Evolutionary conservation across 345 rosid genomes (phyloP), one percentile per base, ranked within the genome.

Genomic region (Balakata baccata): DNA sequence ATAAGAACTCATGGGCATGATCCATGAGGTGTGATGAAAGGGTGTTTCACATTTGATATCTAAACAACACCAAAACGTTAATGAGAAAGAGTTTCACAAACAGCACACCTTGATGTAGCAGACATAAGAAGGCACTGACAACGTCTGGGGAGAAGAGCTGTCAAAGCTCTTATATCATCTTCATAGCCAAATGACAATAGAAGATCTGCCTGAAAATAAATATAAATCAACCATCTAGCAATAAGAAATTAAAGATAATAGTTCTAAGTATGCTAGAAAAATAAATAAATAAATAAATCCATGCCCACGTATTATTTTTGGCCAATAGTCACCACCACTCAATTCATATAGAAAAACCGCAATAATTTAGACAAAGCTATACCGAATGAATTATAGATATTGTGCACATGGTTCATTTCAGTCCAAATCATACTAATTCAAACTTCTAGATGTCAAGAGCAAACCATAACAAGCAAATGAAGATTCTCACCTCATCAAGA

Each of bases 121-220:
- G 99, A 94, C 96, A 94, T 89, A 65, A 94, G 97, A 75, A 94
- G 98, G 72, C 96, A 87, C 68, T 92, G 99, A 79, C 98, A 94
- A 66, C 90, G 84, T 77, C 85, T 90, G 53, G 99, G 96, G 69
- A 92, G 61, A 64, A 86, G 79, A 74, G 93, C 76, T 47, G 91
- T 87, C 68, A 94, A 89, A 77, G 92, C 85, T 74, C 88, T 89
- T 51, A 94, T 86, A 92, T 94, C 96, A 80, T 87, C 94, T 86
- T 85, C 98, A 78, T 88, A 92, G 47, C 98, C 97, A 84, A 86
- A 94, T 22, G 94, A 90, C 81, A 94, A 81, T 77, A 94, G 76
- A 73, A 94, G 98, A 85, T 94, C 98, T 64, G 98, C 98, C 98
- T 90, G 89, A 72, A 84, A 86, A 75, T n/a, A 79, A 64, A 79